phyloP scores from a whole-genome alignment of 1,139 yeast species.

The Scheffersomyces stambukii region DNA sequence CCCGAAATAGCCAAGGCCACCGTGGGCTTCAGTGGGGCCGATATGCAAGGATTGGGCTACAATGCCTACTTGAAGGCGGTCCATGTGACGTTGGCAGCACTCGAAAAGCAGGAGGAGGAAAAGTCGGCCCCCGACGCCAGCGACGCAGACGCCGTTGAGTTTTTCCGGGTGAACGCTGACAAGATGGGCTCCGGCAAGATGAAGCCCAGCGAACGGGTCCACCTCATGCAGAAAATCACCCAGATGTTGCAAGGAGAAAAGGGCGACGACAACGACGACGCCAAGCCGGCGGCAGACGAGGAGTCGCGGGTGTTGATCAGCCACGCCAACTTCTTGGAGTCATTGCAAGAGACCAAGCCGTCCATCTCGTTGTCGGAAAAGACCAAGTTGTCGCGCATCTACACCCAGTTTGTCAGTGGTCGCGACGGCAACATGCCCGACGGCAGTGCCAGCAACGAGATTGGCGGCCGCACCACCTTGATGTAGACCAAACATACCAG shows the following conservation, averaged over 20 bases:
- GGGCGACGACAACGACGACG: constrained; percentile 8
- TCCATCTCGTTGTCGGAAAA: constrained; percentile 77
- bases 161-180: constrained; percentile 28
- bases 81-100: constrained; percentile 60
- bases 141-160: constrained; percentile 21
- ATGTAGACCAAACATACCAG: constrained; percentile 34
- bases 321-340: constrained; percentile 54
- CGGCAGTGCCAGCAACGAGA: constrained; percentile 75
- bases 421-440: constrained; percentile 89
- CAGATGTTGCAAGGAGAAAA: constrained; percentile 19
- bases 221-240: constrained; percentile 45
- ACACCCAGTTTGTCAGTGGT: constrained; percentile 69
- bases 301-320: constrained; percentile 35
- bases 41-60: constrained; percentile 86
- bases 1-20: constrained; percentile 55
- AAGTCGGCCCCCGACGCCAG: constrained; percentile 13
- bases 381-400: constrained; percentile 57
- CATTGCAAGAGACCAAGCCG: constrained; percentile 76
- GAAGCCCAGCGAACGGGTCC: constrained; percentile 43
- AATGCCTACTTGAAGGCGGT: constrained; percentile 91
- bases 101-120: constrained; percentile 21
- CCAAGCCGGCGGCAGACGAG: constrained; percentile 9
- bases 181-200: constrained; percentile 27
- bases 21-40: constrained; percentile 90
- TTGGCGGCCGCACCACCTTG: constrained; percentile 80